A percentile compares a stretch with the other conserved stretches of the same genome.
phyloP scores from a whole-genome alignment of 1,284 basidiomycete species.

The Anthracocystis setariae region DNA sequence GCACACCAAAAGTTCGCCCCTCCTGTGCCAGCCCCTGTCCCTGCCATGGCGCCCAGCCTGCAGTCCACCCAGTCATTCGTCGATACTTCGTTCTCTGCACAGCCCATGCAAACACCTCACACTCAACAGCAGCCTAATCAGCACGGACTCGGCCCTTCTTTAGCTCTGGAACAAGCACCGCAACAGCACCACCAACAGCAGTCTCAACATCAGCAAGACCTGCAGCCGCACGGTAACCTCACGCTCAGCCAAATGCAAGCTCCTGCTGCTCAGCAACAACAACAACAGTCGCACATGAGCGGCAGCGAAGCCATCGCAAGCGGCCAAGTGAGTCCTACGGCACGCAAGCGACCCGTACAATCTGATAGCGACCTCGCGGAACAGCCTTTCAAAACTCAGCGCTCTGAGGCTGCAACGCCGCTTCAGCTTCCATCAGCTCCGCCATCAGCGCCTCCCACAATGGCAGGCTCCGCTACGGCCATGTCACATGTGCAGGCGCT shows the following conservation, averaged over 20 bases:
- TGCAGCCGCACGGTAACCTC: slow-evolving; percentile 12
- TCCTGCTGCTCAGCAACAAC: slow-evolving; percentile 2
- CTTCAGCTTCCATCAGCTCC: slow-evolving; percentile 36
- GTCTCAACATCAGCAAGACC: slow-evolving; percentile 20
- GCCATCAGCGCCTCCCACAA: slow-evolving; percentile 36
- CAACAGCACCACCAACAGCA: slow-evolving; percentile 20
- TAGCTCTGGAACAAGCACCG: slow-evolving; percentile 22
- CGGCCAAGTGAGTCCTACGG: slow-evolving; percentile 35
- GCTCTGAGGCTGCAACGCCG: slow-evolving; percentile 41
- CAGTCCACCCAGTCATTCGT: slow-evolving; percentile 18
- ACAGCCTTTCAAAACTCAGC: slow-evolving; percentile 40
- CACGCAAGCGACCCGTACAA: slow-evolving; percentile 48
- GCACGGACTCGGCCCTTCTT: slow-evolving; percentile 9
- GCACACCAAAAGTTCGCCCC: slow-evolving; percentile 49
- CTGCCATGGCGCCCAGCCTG: slow-evolving; percentile 11
- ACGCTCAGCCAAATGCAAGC: slow-evolving; percentile 36
- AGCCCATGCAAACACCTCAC: slow-evolving; percentile 9
- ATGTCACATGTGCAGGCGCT: slow-evolving; percentile 25
- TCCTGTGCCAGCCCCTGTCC: slow-evolving; percentile 2
- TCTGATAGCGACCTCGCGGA: slow-evolving; percentile 37
- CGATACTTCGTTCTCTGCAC: slow-evolving; percentile 12
- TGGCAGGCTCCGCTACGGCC: slow-evolving; percentile 6
- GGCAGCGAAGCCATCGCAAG: slow-evolving; percentile 11
- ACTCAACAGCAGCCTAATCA: slow-evolving; percentile 14
- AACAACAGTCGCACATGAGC: slow-evolving; percentile 12